Evolutionary conservation across 2,329 filamentous ascomycete genomes (phyloP).

Genomic region (Phoma sp.): DNA sequence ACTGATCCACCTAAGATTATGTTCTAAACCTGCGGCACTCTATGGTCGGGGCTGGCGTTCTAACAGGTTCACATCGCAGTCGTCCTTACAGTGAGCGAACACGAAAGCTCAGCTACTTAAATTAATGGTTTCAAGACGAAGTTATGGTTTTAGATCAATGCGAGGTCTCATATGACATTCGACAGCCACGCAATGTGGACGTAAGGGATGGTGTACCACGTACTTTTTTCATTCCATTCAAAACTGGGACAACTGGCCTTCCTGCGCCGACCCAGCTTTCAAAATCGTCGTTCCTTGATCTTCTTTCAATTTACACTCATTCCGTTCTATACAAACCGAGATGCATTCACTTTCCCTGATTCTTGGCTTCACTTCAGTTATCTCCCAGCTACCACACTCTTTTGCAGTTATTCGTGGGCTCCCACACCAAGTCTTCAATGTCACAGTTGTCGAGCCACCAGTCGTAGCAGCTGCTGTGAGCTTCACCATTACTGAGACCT

Average conservation of each 20-base stretch:
- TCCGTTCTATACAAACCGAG: constrained; percentile 1
- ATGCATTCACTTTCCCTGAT: constrained; percentile 13
- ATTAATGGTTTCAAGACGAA: neutral
- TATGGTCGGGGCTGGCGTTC: neutral
- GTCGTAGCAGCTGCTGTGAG: constrained; percentile 3
- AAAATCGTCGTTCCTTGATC: constrained; percentile 4
- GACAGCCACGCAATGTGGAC: constrained; percentile 2
- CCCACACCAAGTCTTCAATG: constrained; percentile 14
- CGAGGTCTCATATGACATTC: constrained; percentile 5
- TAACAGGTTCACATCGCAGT: neutral
- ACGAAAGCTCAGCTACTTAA: neutral
- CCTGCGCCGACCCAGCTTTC: neutral
- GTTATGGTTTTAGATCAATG: constrained; percentile 2
- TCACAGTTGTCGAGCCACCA: constrained; percentile 5
- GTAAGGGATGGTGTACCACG: constrained; percentile 12
- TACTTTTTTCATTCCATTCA: constrained; percentile 10
- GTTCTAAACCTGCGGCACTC: neutral
- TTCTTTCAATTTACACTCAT: constrained; percentile 5
- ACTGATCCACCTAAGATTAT: too few relatives aligned
- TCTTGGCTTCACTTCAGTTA: constrained; percentile 7
- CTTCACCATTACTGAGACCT: constrained; percentile 32
- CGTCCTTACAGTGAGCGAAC: neutral
- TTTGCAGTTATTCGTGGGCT: constrained; percentile 6
- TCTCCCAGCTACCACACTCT: constrained; percentile 10
- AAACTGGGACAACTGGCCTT: constrained; percentile 15